A percentile compares a stretch with the other conserved stretches of the same genome.
Conservation (phyloP, 176 grass and related monocot genomes). For the Musa schizocarpa region DNA sequence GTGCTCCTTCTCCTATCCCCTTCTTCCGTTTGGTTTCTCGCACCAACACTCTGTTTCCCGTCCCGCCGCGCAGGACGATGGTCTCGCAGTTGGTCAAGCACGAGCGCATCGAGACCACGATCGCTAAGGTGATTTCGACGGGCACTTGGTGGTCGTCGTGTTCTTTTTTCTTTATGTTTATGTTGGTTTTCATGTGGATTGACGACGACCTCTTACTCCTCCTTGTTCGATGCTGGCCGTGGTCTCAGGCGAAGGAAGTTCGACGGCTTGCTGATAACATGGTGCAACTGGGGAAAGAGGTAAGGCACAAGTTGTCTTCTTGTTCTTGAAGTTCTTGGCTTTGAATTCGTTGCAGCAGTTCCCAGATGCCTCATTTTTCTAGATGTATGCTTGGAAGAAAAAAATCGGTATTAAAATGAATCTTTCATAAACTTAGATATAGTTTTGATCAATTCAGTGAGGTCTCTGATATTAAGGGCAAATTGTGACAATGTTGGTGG, state of each 20-base stretch:
- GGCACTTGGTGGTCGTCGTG: background rate
- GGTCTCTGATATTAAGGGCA: no score
- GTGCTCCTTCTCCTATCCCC: background rate
- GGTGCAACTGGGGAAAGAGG: slow-evolving; percentile 83
- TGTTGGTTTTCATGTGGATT: no score
- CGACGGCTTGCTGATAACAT: slow-evolving; percentile 85
- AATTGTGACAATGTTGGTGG: no score
- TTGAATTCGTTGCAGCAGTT: background rate
- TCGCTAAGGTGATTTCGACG: slow-evolving; percentile 56
- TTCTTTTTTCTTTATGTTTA: no score
- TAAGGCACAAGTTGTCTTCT: slow-evolving; percentile 11
- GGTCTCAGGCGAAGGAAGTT: slow-evolving; percentile 81
- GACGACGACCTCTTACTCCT: no score
- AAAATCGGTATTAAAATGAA: no score
- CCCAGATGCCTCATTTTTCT: no score
- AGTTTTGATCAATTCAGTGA: no score
- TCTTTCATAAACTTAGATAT: no score
- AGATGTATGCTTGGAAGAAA: no score
- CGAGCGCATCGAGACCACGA: slow-evolving; percentile 86
- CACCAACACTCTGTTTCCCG: background rate
- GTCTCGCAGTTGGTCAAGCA: slow-evolving; percentile 98
- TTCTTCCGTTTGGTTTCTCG: background rate
- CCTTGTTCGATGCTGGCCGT: background rate
- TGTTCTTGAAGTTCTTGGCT: background rate
- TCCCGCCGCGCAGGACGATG: slow-evolving; percentile 53